phyloP scores from a whole-genome alignment of 2,329 filamentous ascomycete species.

The Fusarium kyushuense region DNA sequence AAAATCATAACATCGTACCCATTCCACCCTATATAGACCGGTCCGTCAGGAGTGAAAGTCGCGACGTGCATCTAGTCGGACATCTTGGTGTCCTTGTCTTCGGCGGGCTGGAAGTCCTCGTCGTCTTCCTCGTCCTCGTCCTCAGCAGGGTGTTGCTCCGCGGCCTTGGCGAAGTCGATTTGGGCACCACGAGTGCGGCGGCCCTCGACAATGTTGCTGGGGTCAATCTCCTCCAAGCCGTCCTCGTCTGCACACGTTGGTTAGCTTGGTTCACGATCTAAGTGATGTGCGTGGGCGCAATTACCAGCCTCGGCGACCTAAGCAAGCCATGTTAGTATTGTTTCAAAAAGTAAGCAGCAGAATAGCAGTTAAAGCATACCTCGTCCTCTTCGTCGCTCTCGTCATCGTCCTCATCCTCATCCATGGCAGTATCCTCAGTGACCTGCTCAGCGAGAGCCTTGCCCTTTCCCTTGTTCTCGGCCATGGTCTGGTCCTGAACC shows the following conservation, averaged over 20 bases:
- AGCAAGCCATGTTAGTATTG: constrained; percentile 42
- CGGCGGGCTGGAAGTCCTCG: constrained; percentile 72
- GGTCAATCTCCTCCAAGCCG: constrained; percentile 91
- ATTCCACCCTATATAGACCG: constrained; percentile 8
- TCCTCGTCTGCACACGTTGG: constrained; percentile 73
- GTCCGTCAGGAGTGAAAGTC: constrained; percentile 2
- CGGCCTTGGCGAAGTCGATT: constrained; percentile 94
- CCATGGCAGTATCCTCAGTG: constrained; percentile 74
- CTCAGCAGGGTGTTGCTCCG: constrained; percentile 78
- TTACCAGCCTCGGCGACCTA: constrained; percentile 51
- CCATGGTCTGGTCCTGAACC: constrained; percentile 53
- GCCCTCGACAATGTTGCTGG: constrained; percentile 83
- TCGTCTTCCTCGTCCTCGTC: constrained; percentile 87
- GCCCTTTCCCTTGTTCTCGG: constrained; percentile 86
- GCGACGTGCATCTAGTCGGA: constrained; percentile 48
- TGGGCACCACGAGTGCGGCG: constrained; percentile 90
- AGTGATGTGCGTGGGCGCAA: constrained; percentile 22
- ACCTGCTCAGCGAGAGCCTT: constrained; percentile 71
- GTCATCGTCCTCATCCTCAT: constrained; percentile 75
- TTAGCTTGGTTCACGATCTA: constrained; percentile 44
- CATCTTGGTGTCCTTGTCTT: constrained; percentile 75
- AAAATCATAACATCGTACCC: constrained; percentile 43
- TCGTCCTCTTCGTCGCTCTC: constrained; percentile 52
- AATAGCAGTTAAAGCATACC: constrained; percentile 34
- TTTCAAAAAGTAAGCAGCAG: neutral